phyloP scores from a whole-genome alignment of 805 yeast species.

The Candida railenensis region DNA sequence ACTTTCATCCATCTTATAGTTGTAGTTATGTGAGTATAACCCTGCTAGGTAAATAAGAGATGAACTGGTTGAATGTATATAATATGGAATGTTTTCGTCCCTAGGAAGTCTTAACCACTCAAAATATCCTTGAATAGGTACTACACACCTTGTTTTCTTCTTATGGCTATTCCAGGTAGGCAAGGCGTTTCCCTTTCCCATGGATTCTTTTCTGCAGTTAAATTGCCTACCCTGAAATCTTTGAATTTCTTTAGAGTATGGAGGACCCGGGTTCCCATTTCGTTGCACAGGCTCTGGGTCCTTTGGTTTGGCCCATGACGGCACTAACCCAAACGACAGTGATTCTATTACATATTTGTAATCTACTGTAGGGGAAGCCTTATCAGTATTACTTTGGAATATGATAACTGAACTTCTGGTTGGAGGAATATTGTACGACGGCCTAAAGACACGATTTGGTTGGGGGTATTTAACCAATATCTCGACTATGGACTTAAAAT shows the following conservation, averaged over 20 bases:
- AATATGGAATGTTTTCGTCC: constrained; percentile 60
- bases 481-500: neutral
- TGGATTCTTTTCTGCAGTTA: constrained; percentile 72
- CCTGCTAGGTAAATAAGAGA: constrained; percentile 64
- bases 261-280: constrained; percentile 14
- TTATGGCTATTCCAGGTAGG: constrained; percentile 58
- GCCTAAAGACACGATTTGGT: constrained; percentile 13
- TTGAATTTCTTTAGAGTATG: constrained; percentile 30
- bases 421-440: constrained; percentile 63
- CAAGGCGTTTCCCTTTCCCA: constrained; percentile 36
- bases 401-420: constrained; percentile 49
- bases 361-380: constrained; percentile 3
- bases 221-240: constrained; percentile 50
- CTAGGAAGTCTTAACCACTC: constrained; percentile 61
- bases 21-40: constrained; percentile 35
- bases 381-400: constrained; percentile 13
- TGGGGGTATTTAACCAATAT: constrained; percentile 8
- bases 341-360: constrained; percentile 33
- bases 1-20: constrained; percentile 20
- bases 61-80: constrained; percentile 50
- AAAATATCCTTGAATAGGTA: constrained; percentile 81
- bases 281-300: constrained; percentile 24
- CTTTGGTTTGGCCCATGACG: constrained; percentile 58
- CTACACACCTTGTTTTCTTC: constrained; percentile 59
- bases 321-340: constrained; percentile 83